Percentiles rank a stretch among this genome's conserved stretches.
phyloP scores from a whole-genome alignment of 495 filamentous ascomycete genomes.

The Aspergillus panamensis region DNA sequence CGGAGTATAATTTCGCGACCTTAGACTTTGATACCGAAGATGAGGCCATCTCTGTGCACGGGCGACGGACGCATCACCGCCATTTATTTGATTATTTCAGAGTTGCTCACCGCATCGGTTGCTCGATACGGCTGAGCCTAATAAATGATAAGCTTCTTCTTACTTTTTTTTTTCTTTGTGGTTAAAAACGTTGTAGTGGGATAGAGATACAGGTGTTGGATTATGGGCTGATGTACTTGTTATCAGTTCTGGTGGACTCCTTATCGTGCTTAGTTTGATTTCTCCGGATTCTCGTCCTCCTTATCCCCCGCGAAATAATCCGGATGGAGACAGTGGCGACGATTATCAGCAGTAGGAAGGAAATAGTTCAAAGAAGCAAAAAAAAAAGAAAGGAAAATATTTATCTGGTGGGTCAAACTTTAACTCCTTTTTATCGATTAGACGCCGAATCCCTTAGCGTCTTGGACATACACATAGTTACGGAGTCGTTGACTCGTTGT shows the following conservation, averaged over 20 bases:
- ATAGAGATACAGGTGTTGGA: neutral
- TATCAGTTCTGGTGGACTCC: neutral
- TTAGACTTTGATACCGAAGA: too few species aligned
- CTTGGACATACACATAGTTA: neutral
- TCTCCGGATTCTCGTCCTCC: slow-evolving; percentile 22
- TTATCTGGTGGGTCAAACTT: slow-evolving; percentile 4
- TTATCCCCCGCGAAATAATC: slow-evolving; percentile 24
- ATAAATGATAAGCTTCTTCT: neutral
- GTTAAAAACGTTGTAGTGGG: neutral
- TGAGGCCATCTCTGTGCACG: neutral
- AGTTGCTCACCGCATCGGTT: slow-evolving; percentile 26
- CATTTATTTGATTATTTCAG: slow-evolving; percentile 17
- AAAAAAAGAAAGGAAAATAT: slow-evolving; percentile 8
- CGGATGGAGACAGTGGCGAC: slow-evolving; percentile 19
- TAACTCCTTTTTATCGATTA: slow-evolving; percentile 3
- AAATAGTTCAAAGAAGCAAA: slow-evolving; percentile 1
- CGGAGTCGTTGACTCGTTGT: neutral
- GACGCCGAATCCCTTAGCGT: neutral
- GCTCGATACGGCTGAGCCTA: neutral
- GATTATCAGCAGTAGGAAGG: slow-evolving; percentile 7
- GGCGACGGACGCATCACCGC: slow-evolving; percentile 20
- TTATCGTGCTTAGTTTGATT: slow-evolving; percentile 24
- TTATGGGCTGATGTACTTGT: too few species aligned
- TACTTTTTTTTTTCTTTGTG: neutral
- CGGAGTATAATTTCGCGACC: too few species aligned